These are phyloP conservation scores for Ganoderma meredithae DNA, from an alignment of 1,284 basidiomycete species.

Conservation along the genomic window DNA sequence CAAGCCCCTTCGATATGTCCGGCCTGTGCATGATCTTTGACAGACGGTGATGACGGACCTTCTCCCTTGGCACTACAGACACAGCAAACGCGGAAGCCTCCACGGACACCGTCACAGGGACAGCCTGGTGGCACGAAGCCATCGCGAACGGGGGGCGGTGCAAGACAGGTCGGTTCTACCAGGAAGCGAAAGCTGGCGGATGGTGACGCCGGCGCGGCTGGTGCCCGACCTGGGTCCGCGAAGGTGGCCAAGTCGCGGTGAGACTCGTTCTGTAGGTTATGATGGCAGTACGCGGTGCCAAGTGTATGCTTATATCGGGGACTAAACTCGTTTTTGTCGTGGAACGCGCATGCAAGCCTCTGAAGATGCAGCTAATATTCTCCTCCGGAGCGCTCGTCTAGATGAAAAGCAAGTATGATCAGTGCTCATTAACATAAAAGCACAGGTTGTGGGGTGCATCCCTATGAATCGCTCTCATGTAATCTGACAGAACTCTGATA, in stretches of 20 bases:
- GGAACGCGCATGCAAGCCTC: not conserved
- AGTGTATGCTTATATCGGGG: not conserved
- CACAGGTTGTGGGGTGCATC: not conserved
- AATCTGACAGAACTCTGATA: not conserved
- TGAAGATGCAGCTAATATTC: not conserved
- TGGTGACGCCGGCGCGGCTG: slow-evolving; percentile 4
- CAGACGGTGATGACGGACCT: no score
- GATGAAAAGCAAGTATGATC: not conserved
- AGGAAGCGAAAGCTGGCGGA: slow-evolving; percentile 38
- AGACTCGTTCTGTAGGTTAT: not conserved
- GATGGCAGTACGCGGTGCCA: not conserved
- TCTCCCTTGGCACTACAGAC: not conserved
- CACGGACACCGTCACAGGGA: not conserved
- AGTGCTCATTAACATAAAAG: no score
- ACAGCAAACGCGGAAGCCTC: slow-evolving; percentile 16
- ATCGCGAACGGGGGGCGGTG: slow-evolving; percentile 13
- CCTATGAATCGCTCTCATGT: not conserved
- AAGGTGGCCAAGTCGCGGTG: slow-evolving; percentile 27
- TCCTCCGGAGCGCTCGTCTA: no score
- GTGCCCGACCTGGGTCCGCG: slow-evolving; percentile 15
- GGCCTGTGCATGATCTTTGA: no score
- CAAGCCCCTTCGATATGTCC: no score
- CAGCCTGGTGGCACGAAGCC: slow-evolving; percentile 9
- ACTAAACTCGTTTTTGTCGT: not conserved
- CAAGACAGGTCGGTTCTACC: slow-evolving; percentile 11